phyloP scores from a whole-genome alignment of 768 basidiomycete species.

The Boletellus emodensis region DNA sequence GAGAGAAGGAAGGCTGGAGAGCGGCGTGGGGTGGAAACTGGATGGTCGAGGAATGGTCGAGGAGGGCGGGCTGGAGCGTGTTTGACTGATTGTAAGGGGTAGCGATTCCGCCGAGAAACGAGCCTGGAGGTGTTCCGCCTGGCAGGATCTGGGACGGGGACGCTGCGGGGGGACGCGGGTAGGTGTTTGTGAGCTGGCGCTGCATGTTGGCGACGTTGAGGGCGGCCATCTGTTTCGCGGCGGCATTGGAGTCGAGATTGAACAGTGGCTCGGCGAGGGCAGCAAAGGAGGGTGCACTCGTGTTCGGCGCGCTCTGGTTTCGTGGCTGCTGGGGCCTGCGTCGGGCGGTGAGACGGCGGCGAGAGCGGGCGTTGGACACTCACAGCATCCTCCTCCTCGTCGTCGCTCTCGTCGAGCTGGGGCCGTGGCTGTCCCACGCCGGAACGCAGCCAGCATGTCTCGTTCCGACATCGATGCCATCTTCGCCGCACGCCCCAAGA shows the following conservation, averaged over 20 bases:
- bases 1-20: conserved; percentile 44
- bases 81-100: conserved; percentile 27
- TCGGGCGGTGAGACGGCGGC: conserved; percentile 1
- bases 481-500: conserved; percentile 56
- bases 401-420: conserved; percentile 16
- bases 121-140: conserved; percentile 62
- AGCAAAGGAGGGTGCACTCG: conserved; percentile 15
- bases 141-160: conserved; percentile 32
- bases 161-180: conserved; percentile 43
- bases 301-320: conserved; percentile 18
- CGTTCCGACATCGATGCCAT: conserved; percentile 86
- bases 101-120: conserved; percentile 50
- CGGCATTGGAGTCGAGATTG: conserved; percentile 60
- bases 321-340: conserved; percentile 41
- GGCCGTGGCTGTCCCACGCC: conserved; percentile 14
- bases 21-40: conserved; percentile 42
- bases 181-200: conserved; percentile 51
- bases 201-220: conserved; percentile 54
- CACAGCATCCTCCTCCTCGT: conserved; percentile 32
- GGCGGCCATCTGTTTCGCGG: conserved; percentile 79
- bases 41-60: conserved; percentile 37
- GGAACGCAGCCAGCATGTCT: conserved; percentile 30
- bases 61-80: conserved; percentile 38
- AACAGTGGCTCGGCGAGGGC: conserved; percentile 38
- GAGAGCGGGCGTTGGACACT: conserved; percentile 11